Conservation (phyloP, 2,329 filamentous ascomycete species). For the Neurospora sp. region DNA sequence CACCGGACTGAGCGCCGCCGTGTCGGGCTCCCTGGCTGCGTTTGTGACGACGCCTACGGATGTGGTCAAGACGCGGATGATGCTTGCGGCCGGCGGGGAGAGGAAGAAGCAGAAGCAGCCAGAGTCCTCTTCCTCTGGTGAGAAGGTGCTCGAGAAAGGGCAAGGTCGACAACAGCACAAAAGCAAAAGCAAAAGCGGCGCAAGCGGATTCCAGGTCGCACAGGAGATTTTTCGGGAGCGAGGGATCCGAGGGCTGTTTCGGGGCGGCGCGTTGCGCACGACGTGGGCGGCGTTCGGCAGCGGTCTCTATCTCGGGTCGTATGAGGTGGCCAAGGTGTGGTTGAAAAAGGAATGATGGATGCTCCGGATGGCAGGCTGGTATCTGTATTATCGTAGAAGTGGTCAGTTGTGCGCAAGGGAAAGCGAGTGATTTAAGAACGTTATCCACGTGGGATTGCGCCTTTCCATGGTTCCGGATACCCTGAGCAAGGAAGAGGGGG, state of each 20-base stretch:
- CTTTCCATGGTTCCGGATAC: neutral
- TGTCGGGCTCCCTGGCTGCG: slow-evolving; percentile 65
- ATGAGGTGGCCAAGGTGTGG: slow-evolving; percentile 68
- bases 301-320: slow-evolving; percentile 76
- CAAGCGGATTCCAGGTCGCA: slow-evolving; percentile 48
- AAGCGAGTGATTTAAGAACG: neutral
- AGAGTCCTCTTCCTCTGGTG: slow-evolving; percentile 19
- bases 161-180: slow-evolving; percentile 11
- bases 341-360: slow-evolving; percentile 28
- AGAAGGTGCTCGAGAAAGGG: slow-evolving; percentile 18
- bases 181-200: slow-evolving; percentile 17
- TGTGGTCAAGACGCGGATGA: slow-evolving; percentile 82
- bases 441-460: neutral
- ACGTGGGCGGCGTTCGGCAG: slow-evolving; percentile 76
- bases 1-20: slow-evolving; percentile 63
- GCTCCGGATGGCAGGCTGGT: neutral
- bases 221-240: slow-evolving; percentile 54
- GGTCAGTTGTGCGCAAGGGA: neutral
- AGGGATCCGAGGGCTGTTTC: slow-evolving; percentile 65
- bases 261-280: slow-evolving; percentile 62
- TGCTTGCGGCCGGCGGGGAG: slow-evolving; percentile 51
- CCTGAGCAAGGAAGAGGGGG: neutral
- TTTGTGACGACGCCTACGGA: slow-evolving; percentile 82
- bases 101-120: neutral
- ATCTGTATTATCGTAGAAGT: neutral